Conservation (phyloP, 2,329 filamentous ascomycete species). For the Chrysosphaeria jannelii region DNA sequence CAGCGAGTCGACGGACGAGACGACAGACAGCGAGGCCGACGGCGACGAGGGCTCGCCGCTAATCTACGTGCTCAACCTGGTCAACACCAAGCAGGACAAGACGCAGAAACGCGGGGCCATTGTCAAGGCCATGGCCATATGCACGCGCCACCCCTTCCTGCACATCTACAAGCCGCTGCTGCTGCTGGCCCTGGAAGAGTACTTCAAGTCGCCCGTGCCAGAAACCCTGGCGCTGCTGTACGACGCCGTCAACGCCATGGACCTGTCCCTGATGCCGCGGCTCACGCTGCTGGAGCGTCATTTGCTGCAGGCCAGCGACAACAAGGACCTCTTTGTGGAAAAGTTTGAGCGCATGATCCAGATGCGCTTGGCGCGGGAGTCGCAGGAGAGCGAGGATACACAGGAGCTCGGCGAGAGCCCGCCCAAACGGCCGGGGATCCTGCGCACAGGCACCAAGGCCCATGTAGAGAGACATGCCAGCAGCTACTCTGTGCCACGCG, state of each 20-base stretch:
- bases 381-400: conserved; percentile 10
- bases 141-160: conserved; percentile 84
- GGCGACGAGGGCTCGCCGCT: conserved; percentile 63
- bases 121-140: conserved; percentile 97
- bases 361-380: conserved; percentile 41
- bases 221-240: conserved; percentile 76
- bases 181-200: conserved; percentile 75
- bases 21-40: conserved; percentile 22
- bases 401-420: conserved; percentile 18
- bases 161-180: conserved; percentile 98
- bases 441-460: conserved; percentile 29
- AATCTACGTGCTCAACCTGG: conserved; percentile 88
- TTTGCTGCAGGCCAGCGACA: conserved; percentile 68
- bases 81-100: conserved; percentile 94
- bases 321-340: conserved; percentile 87
- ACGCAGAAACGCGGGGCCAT: conserved; percentile 76
- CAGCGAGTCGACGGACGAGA: conserved; percentile 15
- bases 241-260: conserved; percentile 85
- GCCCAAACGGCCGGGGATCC: conserved; percentile 16
- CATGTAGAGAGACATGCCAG: conserved; percentile 29
- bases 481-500: conserved; percentile 47
- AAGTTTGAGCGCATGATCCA: conserved; percentile 92
- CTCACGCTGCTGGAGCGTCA: conserved; percentile 60
- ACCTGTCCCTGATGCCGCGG: conserved; percentile 71
- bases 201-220: conserved; percentile 71